Percentiles rank a stretch among this genome's conserved stretches.
Conservation (phyloP, 371 early-diverging fungal genomes). For the Entomophthora muscae region DNA sequence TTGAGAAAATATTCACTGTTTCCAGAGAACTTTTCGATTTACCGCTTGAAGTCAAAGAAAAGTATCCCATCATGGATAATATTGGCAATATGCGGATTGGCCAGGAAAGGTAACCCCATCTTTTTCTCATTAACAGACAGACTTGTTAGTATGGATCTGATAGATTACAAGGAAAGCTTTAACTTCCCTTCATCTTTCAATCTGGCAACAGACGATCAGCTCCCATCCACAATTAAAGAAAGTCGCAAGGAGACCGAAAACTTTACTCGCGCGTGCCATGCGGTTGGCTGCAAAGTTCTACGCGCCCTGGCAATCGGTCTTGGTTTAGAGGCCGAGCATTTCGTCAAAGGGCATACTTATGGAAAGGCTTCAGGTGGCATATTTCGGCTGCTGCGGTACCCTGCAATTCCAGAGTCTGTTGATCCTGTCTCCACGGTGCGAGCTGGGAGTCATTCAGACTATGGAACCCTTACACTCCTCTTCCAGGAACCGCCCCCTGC, state of each 20-base stretch:
- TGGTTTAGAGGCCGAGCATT: background rate
- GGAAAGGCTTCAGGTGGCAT: background rate
- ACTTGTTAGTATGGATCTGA: too few species aligned
- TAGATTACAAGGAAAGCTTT: too few species aligned
- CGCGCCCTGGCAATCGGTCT: background rate
- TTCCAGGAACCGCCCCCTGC: background rate
- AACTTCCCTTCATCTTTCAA: too few species aligned
- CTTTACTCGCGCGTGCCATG: too few species aligned
- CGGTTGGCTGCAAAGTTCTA: background rate
- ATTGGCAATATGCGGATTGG: background rate
- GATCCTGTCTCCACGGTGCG: background rate
- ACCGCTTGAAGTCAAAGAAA: background rate
- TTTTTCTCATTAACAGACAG: too few species aligned
- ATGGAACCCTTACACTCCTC: background rate
- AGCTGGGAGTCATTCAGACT: conserved; percentile 7
- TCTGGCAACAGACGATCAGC: too few species aligned
- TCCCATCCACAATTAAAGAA: too few species aligned
- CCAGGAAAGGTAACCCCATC: background rate
- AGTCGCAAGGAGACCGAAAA: too few species aligned
- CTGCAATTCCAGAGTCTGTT: background rate
- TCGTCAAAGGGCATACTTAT: background rate
- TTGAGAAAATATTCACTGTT: background rate
- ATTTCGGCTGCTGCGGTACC: background rate
- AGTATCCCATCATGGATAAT: background rate
- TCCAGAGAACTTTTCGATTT: background rate